Conservation (phyloP, 345 rosid genomes). For the Limnanthes douglasii region DNA sequence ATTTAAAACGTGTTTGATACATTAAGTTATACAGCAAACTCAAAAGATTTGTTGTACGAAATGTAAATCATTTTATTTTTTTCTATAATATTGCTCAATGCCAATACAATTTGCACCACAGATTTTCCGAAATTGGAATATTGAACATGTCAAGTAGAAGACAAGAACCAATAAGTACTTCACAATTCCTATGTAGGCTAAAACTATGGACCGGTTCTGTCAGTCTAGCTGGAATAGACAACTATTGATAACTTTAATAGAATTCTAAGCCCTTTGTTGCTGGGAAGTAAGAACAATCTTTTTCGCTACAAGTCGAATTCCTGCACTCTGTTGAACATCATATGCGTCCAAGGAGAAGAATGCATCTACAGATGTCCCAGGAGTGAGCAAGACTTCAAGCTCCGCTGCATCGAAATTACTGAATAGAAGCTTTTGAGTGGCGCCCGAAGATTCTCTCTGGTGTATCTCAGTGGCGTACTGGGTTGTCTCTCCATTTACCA, state of each 20-base stretch:
- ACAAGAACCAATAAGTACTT: too few species aligned
- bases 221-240: too few species aligned
- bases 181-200: background rate
- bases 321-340: slow-evolving; percentile 60
- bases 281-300: slow-evolving; percentile 29
- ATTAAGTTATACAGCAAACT: too few species aligned
- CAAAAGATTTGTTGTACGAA: too few species aligned
- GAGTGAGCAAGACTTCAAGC: slow-evolving; percentile 23
- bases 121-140: background rate
- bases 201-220: too few species aligned
- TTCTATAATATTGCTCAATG: too few species aligned
- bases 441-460: slow-evolving; percentile 44
- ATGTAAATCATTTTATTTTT: too few species aligned
- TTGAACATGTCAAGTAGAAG: too few species aligned
- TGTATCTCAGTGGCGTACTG: slow-evolving; percentile 44
- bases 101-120: too few species aligned
- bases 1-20: too few species aligned
- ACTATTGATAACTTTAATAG: too few species aligned
- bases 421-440: slow-evolving; percentile 31
- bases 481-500: slow-evolving; percentile 20
- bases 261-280: slow-evolving; percentile 1
- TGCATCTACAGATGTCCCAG: slow-evolving; percentile 45
- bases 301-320: slow-evolving; percentile 54
- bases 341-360: slow-evolving; percentile 52
- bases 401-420: slow-evolving; percentile 29